Conservation (phyloP, 306 rosid genomes). For the Parietaria judaica region DNA sequence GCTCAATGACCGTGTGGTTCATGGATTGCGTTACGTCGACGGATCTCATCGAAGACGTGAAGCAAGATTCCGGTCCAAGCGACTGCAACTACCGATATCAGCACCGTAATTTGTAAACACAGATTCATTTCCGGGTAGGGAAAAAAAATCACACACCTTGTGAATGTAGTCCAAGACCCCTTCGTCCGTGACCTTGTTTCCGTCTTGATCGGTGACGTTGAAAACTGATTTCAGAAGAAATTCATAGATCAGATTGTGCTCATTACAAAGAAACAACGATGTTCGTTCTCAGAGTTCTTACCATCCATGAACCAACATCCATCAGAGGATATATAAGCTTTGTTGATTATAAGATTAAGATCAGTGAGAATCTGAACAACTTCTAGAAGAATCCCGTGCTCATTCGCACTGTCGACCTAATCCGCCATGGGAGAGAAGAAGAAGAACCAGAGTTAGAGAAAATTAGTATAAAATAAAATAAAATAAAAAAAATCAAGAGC, state of each 20-base stretch:
- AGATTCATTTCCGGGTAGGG: too few species aligned
- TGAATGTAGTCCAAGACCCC: slow-evolving; percentile 64
- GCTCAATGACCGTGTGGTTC: slow-evolving; percentile 72
- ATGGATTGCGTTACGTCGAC: slow-evolving; percentile 61
- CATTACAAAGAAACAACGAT: not conserved
- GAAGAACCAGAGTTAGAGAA: slow-evolving; percentile 10
- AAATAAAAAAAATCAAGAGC: slow-evolving; percentile 7
- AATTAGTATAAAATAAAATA: slow-evolving; percentile 8
- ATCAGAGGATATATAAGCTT: slow-evolving; percentile 92
- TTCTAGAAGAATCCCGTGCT: slow-evolving; percentile 83
- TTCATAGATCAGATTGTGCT: slow-evolving; percentile 2
- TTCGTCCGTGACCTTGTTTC: slow-evolving; percentile 81
- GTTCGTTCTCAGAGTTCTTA: slow-evolving; percentile 15
- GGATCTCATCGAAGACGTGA: slow-evolving; percentile 56
- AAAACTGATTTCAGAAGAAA: slow-evolving; percentile 47
- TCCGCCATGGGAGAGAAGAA: slow-evolving; percentile 12
- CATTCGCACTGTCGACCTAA: slow-evolving; percentile 86
- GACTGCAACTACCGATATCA: slow-evolving; percentile 38
- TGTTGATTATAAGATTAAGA: slow-evolving; percentile 63
- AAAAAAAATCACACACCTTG: slow-evolving; percentile 31
- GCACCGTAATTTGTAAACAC: too few species aligned
- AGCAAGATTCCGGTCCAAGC: slow-evolving; percentile 79
- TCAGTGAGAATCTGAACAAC: slow-evolving; percentile 90
- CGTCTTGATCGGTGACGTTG: slow-evolving; percentile 86
- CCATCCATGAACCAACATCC: slow-evolving; percentile 99